phyloP scores from a whole-genome alignment of 2,329 filamentous ascomycete genomes.

The Cadophora malorum region DNA sequence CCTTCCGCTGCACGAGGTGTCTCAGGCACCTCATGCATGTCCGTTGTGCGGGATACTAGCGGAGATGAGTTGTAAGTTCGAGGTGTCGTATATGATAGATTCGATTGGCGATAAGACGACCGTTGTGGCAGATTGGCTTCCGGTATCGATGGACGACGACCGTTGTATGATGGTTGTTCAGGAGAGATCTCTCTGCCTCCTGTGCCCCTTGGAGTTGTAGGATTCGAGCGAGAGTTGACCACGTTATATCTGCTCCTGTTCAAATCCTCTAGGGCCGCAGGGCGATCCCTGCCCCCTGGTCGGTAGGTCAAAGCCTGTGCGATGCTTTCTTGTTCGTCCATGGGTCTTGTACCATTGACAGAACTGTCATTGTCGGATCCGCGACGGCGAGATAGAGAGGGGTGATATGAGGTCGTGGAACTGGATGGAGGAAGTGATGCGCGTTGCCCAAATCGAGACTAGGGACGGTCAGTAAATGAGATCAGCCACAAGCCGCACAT shows the following conservation, averaged over 20 bases:
- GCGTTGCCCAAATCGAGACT: slow-evolving; percentile 42
- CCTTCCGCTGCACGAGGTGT: slow-evolving; percentile 61
- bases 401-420: slow-evolving; percentile 24
- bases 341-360: slow-evolving; percentile 29
- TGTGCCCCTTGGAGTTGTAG: slow-evolving; percentile 40
- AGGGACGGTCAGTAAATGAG: slow-evolving; percentile 35
- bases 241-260: slow-evolving; percentile 39
- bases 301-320: slow-evolving; percentile 41
- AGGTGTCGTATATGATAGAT: slow-evolving; percentile 43
- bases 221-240: slow-evolving; percentile 37
- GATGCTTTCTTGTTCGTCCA: slow-evolving; percentile 39
- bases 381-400: slow-evolving; percentile 38
- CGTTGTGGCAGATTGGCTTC: slow-evolving; percentile 38
- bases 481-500: slow-evolving; percentile 29
- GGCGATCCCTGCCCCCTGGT: slow-evolving; percentile 36
- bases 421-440: slow-evolving; percentile 40
- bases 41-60: slow-evolving; percentile 55
- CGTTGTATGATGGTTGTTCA: slow-evolving; percentile 38
- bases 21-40: slow-evolving; percentile 52
- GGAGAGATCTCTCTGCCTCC: slow-evolving; percentile 39
- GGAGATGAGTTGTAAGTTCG: slow-evolving; percentile 61
- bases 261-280: slow-evolving; percentile 33
- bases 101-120: slow-evolving; percentile 44
- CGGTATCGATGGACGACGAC: slow-evolving; percentile 39
- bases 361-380: slow-evolving; percentile 40